These are phyloP conservation scores for Acacia melanoxylon DNA, from an alignment of 306 rosid species.

Conservation along the genomic window DNA sequence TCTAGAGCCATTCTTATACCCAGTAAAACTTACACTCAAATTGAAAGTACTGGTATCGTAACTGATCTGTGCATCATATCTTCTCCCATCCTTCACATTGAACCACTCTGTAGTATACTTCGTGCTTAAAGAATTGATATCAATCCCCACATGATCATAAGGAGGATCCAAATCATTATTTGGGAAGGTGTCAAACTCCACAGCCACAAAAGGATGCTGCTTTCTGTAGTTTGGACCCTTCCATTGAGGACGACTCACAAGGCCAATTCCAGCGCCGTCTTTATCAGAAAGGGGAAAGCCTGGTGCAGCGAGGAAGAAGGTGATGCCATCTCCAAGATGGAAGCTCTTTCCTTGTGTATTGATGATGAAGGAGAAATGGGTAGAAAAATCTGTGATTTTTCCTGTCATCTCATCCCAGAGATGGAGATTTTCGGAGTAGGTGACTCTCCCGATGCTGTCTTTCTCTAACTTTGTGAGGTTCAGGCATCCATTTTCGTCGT, in stretches of 20 bases:
- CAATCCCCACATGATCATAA: slow-evolving; percentile 34
- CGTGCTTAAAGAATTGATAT: slow-evolving; percentile 7
- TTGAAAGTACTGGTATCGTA: slow-evolving; percentile 26
- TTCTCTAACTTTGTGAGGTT: slow-evolving; percentile 22
- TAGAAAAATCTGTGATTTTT: slow-evolving; percentile 32
- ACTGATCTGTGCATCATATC: slow-evolving; percentile 27
- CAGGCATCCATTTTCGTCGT: not conserved
- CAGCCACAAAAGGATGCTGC: slow-evolving; percentile 43
- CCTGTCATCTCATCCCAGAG: slow-evolving; percentile 30
- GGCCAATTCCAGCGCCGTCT: slow-evolving; percentile 40
- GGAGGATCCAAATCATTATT: slow-evolving; percentile 34
- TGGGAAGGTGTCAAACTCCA: slow-evolving; percentile 53
- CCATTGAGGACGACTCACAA: not conserved
- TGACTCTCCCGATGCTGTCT: slow-evolving; percentile 34
- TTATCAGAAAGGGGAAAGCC: slow-evolving; percentile 26
- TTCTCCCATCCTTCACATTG: slow-evolving; percentile 31
- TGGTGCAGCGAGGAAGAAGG: slow-evolving; percentile 49
- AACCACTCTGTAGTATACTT: slow-evolving; percentile 20
- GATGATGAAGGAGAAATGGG: slow-evolving; percentile 49
- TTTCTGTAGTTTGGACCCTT: not conserved
- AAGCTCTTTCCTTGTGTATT: slow-evolving; percentile 19
- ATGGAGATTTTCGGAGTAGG: slow-evolving; percentile 24
- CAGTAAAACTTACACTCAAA: slow-evolving; percentile 29
- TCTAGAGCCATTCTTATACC: slow-evolving; percentile 21
- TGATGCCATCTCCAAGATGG: slow-evolving; percentile 39